Percentiles rank a stretch among this genome's conserved stretches.
Conservation (phyloP, 139 green algal species). For the Marvania coccoides region DNA sequence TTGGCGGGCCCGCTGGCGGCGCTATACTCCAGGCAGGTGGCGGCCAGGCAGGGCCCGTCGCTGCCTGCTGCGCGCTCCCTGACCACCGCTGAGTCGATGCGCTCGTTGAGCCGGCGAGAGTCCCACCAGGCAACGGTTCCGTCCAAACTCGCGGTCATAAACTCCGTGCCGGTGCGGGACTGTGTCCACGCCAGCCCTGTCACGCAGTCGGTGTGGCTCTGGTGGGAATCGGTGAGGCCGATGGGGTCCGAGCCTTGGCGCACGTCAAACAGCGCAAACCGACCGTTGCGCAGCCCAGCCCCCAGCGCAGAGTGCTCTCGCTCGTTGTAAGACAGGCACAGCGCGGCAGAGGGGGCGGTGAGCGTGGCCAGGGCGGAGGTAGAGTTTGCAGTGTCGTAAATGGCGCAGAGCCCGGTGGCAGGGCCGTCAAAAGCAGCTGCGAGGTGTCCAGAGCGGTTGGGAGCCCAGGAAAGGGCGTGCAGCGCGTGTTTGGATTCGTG, state of each 20-base stretch:
- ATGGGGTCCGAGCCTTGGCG: conserved; percentile 63
- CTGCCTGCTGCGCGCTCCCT: neutral
- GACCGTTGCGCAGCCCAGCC: conserved; percentile 83
- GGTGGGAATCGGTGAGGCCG: conserved; percentile 67
- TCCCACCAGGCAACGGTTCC: conserved; percentile 82
- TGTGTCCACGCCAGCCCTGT: conserved; percentile 87
- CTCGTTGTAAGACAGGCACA: conserved; percentile 72
- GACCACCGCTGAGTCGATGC: conserved; percentile 38
- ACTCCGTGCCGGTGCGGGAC: conserved; percentile 87
- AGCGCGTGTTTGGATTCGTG: conserved; percentile 42
- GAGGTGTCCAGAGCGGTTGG: conserved; percentile 57
- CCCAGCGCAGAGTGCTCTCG: conserved; percentile 74
- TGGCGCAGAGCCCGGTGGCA: conserved; percentile 73
- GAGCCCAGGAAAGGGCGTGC: conserved; percentile 71
- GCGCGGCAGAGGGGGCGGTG: conserved; percentile 3
- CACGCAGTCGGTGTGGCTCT: conserved; percentile 63
- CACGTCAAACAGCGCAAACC: conserved; percentile 79
- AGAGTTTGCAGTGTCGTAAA: conserved; percentile 51
- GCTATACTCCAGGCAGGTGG: conserved; percentile 71
- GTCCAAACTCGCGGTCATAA: conserved; percentile 70
- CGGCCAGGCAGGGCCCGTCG: neutral
- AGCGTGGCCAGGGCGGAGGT: neutral
- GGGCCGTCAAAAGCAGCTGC: conserved; percentile 81
- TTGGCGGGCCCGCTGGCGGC: conserved; percentile 78
- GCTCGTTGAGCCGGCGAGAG: conserved; percentile 71